Percentiles rank a stretch among this genome's conserved stretches.
phyloP scores from a whole-genome alignment of 1,139 yeast genomes.

The Saccharomyces uvarum region DNA sequence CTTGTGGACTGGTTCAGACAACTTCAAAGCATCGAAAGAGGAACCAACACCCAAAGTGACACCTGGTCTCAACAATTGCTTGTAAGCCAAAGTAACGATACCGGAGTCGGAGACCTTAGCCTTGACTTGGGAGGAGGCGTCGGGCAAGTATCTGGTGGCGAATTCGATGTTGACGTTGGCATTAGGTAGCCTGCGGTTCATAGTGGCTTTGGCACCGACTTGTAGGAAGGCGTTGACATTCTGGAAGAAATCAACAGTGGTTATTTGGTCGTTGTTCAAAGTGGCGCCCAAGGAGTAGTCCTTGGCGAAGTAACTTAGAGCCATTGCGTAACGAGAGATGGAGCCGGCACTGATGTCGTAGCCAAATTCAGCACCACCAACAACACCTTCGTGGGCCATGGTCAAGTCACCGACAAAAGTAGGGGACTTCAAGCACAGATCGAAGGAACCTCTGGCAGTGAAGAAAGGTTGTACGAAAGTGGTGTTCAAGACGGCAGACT shows the following conservation, averaged over 20 bases:
- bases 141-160: constrained; percentile 91
- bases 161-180: constrained; percentile 73
- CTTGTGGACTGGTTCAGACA: constrained; percentile 97
- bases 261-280: constrained; percentile 80
- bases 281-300: constrained; percentile 83
- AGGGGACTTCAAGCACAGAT: constrained; percentile 83
- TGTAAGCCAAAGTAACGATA: constrained; percentile 87
- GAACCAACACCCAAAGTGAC: constrained; percentile 97
- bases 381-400: constrained; percentile 90
- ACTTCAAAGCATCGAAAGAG: constrained; percentile 90
- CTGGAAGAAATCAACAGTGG: constrained; percentile 97
- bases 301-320: constrained; percentile 87
- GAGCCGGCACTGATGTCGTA: constrained; percentile 91
- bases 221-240: constrained; percentile 83
- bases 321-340: constrained; percentile 89
- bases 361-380: constrained; percentile 95
- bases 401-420: constrained; percentile 91
- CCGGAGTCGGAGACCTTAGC: constrained; percentile 97
- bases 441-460: constrained; percentile 92
- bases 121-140: constrained; percentile 81
- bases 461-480: constrained; percentile 89
- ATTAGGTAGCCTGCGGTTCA: constrained; percentile 78
- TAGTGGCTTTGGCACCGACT: constrained; percentile 96
- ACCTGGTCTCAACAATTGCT: constrained; percentile 94
- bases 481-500: constrained; percentile 85